A percentile compares a stretch with the other conserved stretches of the same genome.
phyloP scores from a whole-genome alignment of 1,284 basidiomycete genomes.

The Heliocybe sulcata region DNA sequence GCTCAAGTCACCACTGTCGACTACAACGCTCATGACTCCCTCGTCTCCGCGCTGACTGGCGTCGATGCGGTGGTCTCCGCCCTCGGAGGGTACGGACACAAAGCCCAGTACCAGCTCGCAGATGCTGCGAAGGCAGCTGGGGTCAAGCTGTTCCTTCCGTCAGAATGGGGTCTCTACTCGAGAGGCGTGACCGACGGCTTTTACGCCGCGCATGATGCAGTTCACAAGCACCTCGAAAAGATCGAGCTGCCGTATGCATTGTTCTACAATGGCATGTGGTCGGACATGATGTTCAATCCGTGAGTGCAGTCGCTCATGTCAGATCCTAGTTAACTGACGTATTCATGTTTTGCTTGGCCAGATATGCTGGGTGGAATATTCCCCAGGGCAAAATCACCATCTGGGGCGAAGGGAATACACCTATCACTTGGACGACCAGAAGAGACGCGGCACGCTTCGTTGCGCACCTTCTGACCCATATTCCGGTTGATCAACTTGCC shows the following conservation, averaged over 20 bases:
- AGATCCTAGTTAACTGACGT: conserved; percentile 5
- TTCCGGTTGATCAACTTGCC: conserved; percentile 20
- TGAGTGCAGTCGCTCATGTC: not conserved
- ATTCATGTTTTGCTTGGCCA: too few relatives aligned
- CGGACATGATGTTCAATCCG: conserved; percentile 11
- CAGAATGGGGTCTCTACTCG: conserved; percentile 15
- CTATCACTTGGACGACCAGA: conserved; percentile 23
- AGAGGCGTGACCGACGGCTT: conserved; percentile 1
- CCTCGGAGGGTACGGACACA: conserved; percentile 9
- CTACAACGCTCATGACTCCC: conserved; percentile 7
- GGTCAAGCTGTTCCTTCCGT: conserved; percentile 22
- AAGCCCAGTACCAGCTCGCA: conserved; percentile 14
- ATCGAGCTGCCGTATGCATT: conserved; percentile 10
- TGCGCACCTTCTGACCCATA: conserved; percentile 25
- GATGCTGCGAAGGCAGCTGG: conserved; percentile 19
- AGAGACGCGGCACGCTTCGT: conserved; percentile 27
- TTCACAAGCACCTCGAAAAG: conserved; percentile 8
- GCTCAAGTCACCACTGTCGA: conserved; percentile 9
- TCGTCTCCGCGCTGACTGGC: conserved; percentile 5
- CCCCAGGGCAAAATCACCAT: conserved; percentile 22
- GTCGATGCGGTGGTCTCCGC: conserved; percentile 18
- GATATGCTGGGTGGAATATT: conserved; percentile 13
- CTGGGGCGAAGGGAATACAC: conserved; percentile 22
- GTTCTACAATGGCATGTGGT: conserved; percentile 22
- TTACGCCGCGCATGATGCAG: conserved; percentile 4